These are phyloP conservation scores for Agrocybe pediades DNA, from an alignment of 768 basidiomycete species.

Conservation along the genomic window DNA sequence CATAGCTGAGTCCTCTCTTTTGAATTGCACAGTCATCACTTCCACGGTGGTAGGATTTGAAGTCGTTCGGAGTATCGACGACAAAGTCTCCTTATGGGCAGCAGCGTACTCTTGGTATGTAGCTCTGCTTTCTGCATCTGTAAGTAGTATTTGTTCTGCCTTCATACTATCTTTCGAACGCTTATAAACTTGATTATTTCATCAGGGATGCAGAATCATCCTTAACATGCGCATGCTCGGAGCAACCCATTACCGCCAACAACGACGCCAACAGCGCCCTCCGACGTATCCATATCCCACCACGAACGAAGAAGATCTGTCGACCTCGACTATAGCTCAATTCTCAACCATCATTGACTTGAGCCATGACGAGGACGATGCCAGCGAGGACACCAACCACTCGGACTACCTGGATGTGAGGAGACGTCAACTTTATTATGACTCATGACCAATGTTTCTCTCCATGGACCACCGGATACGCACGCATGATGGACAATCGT, in stretches of 20 bases:
- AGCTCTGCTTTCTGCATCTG: conserved; percentile 6
- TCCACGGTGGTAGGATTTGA: neutral
- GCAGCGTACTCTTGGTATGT: conserved; percentile 11
- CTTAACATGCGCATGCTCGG: conserved; percentile 15
- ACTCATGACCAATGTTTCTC: no score
- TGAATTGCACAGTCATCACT: neutral
- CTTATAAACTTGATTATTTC: neutral
- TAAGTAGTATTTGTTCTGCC: neutral
- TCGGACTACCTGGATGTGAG: neutral
- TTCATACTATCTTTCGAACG: neutral
- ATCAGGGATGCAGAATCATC: conserved; percentile 17
- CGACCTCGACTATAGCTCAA: neutral
- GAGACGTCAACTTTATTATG: neutral
- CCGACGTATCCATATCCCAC: no score
- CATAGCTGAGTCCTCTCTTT: neutral
- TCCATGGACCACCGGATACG: no score
- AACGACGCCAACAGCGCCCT: no score
- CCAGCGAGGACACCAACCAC: neutral
- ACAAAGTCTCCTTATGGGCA: conserved; percentile 1
- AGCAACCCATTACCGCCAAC: conserved; percentile 19
- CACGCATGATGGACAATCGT: no score
- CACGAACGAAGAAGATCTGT: neutral
- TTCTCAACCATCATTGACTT: conserved; percentile 8
- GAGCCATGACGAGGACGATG: neutral
- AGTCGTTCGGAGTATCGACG: neutral